Percentiles rank a stretch among this genome's conserved stretches.
Conservation (phyloP, 139 green algal genomes). For the Nannochloris sp. region DNA sequence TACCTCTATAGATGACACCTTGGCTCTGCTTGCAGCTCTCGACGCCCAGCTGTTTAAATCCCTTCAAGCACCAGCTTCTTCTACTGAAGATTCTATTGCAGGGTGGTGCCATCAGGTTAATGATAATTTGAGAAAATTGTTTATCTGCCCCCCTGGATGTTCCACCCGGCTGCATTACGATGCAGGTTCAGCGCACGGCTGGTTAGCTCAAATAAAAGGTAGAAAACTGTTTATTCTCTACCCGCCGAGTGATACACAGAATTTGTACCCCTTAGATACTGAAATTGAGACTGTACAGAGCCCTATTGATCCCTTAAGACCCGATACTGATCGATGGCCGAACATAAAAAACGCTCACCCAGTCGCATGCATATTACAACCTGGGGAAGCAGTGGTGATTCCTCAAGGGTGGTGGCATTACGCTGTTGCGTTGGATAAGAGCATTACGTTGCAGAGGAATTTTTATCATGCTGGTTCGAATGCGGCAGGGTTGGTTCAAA, state of each 20-base stretch:
- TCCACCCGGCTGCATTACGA: conserved; percentile 27
- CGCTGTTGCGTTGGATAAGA: conserved; percentile 19
- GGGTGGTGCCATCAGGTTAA: not conserved
- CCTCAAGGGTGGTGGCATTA: conserved; percentile 33
- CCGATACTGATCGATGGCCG: not conserved
- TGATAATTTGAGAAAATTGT: conserved; percentile 17
- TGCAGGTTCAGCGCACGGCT: conserved; percentile 17
- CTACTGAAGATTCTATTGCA: not conserved
- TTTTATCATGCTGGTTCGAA: conserved; percentile 19
- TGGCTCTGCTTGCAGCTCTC: not conserved
- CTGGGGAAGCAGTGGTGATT: conserved; percentile 18
- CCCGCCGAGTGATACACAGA: conserved; percentile 4
- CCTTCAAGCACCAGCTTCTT: not conserved
- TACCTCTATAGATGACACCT: not conserved
- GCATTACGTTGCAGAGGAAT: conserved; percentile 26
- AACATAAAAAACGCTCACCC: not conserved
- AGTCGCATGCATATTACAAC: conserved; percentile 1
- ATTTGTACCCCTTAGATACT: conserved; percentile 5
- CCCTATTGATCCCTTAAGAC: conserved; percentile 13
- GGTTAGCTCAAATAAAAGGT: conserved; percentile 23
- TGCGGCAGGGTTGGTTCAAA: not conserved
- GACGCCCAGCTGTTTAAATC: not conserved
- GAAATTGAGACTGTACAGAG: conserved; percentile 22
- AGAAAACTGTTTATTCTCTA: conserved; percentile 28
- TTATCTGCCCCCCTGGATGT: conserved; percentile 18